phyloP scores from a whole-genome alignment of 2,329 filamentous ascomycete species.

The Fusarium brevicatenulatum region DNA sequence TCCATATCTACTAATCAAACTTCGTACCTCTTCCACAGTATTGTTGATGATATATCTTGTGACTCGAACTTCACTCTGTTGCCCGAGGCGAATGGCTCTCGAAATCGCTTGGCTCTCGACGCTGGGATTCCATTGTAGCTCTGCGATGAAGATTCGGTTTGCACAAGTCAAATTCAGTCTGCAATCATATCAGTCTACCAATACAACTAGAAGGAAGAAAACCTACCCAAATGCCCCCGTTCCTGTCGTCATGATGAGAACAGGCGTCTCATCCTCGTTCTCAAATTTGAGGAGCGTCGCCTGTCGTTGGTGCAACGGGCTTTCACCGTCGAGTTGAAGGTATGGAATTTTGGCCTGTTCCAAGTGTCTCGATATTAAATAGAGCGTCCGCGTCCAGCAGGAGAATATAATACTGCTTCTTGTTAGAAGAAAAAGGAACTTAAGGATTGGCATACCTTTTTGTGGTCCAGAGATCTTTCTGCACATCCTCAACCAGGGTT shows the following conservation, averaged over 20 bases:
- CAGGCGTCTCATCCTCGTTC: constrained; percentile 32
- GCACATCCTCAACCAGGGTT: neutral
- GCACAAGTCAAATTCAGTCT: constrained; percentile 61
- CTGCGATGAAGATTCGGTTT: constrained; percentile 61
- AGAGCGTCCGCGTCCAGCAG: constrained; percentile 56
- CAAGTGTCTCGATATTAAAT: constrained; percentile 50
- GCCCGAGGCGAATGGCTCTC: constrained; percentile 59
- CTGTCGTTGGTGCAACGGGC: constrained; percentile 50
- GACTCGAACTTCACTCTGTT: constrained; percentile 54
- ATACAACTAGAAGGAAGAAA: accelerated
- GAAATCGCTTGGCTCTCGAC: constrained; percentile 64
- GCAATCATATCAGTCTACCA: accelerated
- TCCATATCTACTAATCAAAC: accelerated
- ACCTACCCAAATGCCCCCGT: constrained; percentile 61
- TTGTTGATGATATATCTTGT: constrained; percentile 56
- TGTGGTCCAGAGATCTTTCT: neutral
- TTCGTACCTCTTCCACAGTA: constrained; percentile 55
- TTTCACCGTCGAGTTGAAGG: constrained; percentile 58
- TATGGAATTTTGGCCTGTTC: constrained; percentile 41
- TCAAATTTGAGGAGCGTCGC: constrained; percentile 53
- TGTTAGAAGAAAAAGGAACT: accelerated
- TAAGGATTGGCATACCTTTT: accelerated
- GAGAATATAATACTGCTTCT: constrained; percentile 56
- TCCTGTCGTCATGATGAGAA: constrained; percentile 64
- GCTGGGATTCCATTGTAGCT: constrained; percentile 65